Conservation (phyloP, 2,329 filamentous ascomycete species). For the Ciborinia camelliae region DNA sequence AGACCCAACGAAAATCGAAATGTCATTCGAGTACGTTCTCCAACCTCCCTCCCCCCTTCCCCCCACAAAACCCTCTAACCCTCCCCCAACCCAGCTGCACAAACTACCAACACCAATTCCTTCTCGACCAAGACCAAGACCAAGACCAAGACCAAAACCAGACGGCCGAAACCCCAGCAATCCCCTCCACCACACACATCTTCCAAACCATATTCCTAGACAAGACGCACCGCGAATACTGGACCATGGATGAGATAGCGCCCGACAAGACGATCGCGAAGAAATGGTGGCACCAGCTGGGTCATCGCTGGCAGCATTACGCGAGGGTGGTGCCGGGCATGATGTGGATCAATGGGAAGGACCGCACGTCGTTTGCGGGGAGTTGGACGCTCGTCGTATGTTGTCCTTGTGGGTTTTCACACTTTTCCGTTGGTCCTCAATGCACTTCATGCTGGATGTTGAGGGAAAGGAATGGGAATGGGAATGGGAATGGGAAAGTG, state of each 20-base stretch:
- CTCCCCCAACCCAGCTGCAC: constrained; percentile 48
- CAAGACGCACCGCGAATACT: constrained; percentile 52
- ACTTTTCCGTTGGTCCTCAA: neutral
- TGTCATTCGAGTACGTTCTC: constrained; percentile 58
- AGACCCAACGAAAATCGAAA: constrained; percentile 58
- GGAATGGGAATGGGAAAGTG: neutral
- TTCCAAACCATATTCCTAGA: constrained; percentile 61
- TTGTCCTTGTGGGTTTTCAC: neutral
- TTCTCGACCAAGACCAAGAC: constrained; percentile 36
- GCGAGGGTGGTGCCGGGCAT: constrained; percentile 65
- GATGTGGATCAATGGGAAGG: constrained; percentile 67
- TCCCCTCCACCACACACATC: constrained; percentile 1
- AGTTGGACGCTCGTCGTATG: constrained; percentile 36
- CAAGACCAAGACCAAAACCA: too few species aligned
- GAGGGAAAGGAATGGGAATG: too few species aligned
- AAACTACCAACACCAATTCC: constrained; percentile 72
- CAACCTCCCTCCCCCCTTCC: too few species aligned
- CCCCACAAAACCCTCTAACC: neutral
- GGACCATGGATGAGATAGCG: constrained; percentile 58
- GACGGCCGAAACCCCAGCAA: neutral
- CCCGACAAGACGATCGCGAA: constrained; percentile 57
- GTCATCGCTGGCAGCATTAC: constrained; percentile 62
- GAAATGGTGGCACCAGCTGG: constrained; percentile 62
- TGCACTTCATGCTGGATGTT: too few species aligned
- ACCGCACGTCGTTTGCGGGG: constrained; percentile 46